Percentiles rank a stretch among this genome's conserved stretches.
phyloP scores from a whole-genome alignment of 495 filamentous ascomycete species.

The Penicillium cosmopolitanum region DNA sequence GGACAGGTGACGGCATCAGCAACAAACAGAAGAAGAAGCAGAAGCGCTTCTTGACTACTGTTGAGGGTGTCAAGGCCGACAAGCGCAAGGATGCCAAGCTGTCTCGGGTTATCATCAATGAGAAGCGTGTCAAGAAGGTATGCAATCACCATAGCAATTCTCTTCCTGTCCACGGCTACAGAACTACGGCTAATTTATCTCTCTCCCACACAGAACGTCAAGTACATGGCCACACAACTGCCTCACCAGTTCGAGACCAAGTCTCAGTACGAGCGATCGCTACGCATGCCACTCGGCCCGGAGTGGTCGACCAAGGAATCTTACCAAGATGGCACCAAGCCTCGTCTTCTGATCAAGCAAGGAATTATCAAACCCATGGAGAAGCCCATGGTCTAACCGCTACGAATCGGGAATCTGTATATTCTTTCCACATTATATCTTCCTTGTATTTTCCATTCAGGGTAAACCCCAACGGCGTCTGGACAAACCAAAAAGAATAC shows the following conservation, averaged over 20 bases:
- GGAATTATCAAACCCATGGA: constrained; percentile 88
- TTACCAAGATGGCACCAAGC: constrained; percentile 88
- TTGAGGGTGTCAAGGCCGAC: constrained; percentile 76
- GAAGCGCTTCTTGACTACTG: constrained; percentile 67
- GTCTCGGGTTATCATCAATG: constrained; percentile 85
- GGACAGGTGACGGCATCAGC: constrained; percentile 80
- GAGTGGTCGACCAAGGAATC: constrained; percentile 95
- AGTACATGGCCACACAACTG: constrained; percentile 79
- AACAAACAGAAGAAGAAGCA: constrained; percentile 63
- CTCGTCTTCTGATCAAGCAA: constrained; percentile 88
- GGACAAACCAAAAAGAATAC: constrained; percentile 12
- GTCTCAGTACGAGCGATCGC: constrained; percentile 86
- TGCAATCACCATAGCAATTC: constrained; percentile 13
- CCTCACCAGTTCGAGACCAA: constrained; percentile 86
- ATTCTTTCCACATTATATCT: constrained; percentile 11
- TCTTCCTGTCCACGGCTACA: not conserved
- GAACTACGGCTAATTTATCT: constrained; percentile 30
- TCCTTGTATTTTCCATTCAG: not conserved
- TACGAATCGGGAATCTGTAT: constrained; percentile 12
- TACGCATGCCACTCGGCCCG: constrained; percentile 85
- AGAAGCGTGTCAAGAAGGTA: constrained; percentile 91
- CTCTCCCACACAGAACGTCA: constrained; percentile 64
- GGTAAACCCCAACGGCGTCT: not conserved
- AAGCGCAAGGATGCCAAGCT: constrained; percentile 81
- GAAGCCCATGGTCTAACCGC: constrained; percentile 65